These are phyloP conservation scores for Termitomyces eurrhizus DNA, from an alignment of 768 basidiomycete species.

Conservation along the genomic window DNA sequence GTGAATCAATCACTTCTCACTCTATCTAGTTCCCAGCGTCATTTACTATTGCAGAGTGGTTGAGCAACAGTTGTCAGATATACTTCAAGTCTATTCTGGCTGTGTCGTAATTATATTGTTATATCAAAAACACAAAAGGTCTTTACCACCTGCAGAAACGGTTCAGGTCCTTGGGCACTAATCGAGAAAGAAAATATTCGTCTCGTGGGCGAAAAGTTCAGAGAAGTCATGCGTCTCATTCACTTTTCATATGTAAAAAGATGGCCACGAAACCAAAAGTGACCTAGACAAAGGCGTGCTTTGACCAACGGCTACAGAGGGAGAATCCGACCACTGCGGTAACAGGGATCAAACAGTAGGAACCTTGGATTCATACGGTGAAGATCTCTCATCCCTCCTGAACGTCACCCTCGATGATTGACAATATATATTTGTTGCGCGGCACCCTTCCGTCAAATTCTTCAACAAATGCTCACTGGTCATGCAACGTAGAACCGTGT, in stretches of 20 bases:
- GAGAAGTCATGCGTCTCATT: background rate
- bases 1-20: too few relatives aligned
- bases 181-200: background rate
- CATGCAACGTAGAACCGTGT: background rate
- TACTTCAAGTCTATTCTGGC: too few relatives aligned
- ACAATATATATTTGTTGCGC: background rate
- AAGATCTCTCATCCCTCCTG: background rate
- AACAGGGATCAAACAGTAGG: background rate
- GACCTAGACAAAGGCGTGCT: background rate
- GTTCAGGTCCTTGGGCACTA: too few relatives aligned
- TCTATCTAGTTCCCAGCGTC: too few relatives aligned
- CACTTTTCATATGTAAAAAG: background rate
- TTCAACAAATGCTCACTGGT: background rate
- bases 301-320: background rate
- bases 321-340: too few relatives aligned
- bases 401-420: too few relatives aligned
- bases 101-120: too few relatives aligned
- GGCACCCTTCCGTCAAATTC: background rate
- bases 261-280: background rate
- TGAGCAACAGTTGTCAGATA: too few relatives aligned
- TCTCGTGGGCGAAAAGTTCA: too few relatives aligned
- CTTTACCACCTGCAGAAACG: too few relatives aligned
- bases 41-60: too few relatives aligned
- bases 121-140: too few relatives aligned
- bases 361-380: background rate